Evolutionary conservation across 2,329 filamentous ascomycete genomes (phyloP).

Genomic region (Stromatinia cepivora): DNA sequence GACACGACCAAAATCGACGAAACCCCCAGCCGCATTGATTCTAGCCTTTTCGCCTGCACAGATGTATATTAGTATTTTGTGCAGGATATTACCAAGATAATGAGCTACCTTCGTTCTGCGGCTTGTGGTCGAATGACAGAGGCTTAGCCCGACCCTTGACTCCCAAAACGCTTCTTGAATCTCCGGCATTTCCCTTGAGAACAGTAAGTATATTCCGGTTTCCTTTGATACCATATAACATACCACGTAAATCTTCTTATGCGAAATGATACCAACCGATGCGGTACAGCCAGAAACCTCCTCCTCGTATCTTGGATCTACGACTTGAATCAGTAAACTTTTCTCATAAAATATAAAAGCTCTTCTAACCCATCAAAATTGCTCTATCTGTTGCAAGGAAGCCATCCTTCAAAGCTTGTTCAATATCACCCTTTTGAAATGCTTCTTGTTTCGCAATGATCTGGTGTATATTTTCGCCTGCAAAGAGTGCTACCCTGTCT

Average conservation of each 20-base stretch:
- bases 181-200: conserved; percentile 89
- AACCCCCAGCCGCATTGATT: conserved; percentile 92
- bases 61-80: conserved; percentile 33
- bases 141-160: conserved; percentile 98
- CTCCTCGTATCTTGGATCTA: conserved; percentile 95
- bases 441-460: conserved; percentile 94
- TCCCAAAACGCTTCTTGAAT: conserved; percentile 91
- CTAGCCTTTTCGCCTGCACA: conserved; percentile 86
- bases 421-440: conserved; percentile 87
- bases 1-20: conserved; percentile 97
- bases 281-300: conserved; percentile 98
- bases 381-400: conserved; percentile 95
- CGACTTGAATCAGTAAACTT: conserved; percentile 30
- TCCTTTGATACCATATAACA: conserved; percentile 47
- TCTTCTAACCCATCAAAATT: conserved; percentile 79
- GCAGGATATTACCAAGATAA: background rate
- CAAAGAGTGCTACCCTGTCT: conserved; percentile 91
- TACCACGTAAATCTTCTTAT: conserved; percentile 93
- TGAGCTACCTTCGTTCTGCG: conserved; percentile 83
- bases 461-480: conserved; percentile 88
- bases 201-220: conserved; percentile 35
- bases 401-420: conserved; percentile 94
- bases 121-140: conserved; percentile 98
- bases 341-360: conserved; percentile 1
- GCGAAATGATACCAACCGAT: conserved; percentile 83